Evolutionary conservation across 2,329 filamentous ascomycete species (phyloP).

Genomic region (Aspergillus sp.): DNA sequence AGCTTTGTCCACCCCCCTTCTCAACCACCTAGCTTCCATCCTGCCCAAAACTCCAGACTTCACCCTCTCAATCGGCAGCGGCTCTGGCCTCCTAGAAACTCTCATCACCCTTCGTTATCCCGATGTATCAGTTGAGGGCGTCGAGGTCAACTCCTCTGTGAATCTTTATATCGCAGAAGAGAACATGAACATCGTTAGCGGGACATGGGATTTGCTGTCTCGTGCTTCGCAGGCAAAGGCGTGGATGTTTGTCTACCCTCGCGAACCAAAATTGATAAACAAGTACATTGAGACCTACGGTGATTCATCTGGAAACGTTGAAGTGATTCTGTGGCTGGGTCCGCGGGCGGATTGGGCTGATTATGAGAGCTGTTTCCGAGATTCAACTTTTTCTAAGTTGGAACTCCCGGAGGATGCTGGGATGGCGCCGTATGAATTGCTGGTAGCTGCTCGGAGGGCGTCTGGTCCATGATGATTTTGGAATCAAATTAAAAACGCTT

Average conservation of each 20-base stretch:
- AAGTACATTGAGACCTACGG: conserved; percentile 42
- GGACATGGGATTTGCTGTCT: conserved; percentile 45
- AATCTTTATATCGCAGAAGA: conserved; percentile 48
- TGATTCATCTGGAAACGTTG: conserved; percentile 1
- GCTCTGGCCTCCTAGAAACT: conserved; percentile 52
- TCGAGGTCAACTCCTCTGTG: conserved; percentile 49
- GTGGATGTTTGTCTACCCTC: conserved; percentile 58
- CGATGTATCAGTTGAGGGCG: conserved; percentile 40
- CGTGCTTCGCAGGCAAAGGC: conserved; percentile 42
- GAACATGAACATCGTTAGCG: conserved; percentile 44
- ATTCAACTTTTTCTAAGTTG: conserved; percentile 22
- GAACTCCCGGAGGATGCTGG: conserved; percentile 20
- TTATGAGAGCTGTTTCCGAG: conserved; percentile 27
- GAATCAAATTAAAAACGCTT: neutral
- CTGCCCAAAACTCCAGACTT: conserved; percentile 28
- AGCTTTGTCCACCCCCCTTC: conserved; percentile 25
- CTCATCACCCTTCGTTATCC: conserved; percentile 33
- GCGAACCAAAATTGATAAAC: conserved; percentile 45
- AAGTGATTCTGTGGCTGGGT: conserved; percentile 32
- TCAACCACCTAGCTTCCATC: conserved; percentile 17
- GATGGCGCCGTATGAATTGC: conserved; percentile 25
- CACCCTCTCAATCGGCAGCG: conserved; percentile 51
- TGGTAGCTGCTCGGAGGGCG: conserved; percentile 15
- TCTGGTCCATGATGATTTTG: neutral
- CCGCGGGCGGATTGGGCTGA: conserved; percentile 31